Percentiles rank a stretch among this genome's conserved stretches.
Conservation (phyloP, 176 grass and related monocot genomes). For the Oryza officinalis region DNA sequence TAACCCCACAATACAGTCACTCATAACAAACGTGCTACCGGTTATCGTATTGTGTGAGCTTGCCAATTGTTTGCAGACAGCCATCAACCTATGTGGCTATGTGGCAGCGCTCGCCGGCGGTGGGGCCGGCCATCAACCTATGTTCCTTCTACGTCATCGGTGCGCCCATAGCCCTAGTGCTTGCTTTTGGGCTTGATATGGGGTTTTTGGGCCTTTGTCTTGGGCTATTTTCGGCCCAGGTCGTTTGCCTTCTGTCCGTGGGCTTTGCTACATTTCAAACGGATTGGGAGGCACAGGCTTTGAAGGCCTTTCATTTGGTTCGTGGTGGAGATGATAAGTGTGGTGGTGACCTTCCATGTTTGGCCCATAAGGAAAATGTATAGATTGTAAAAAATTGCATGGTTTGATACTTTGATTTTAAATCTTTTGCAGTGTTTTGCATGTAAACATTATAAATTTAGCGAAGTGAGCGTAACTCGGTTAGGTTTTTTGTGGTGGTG, state of each 20-base stretch:
- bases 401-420: too few species aligned
- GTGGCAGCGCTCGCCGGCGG: neutral
- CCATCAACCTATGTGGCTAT: neutral
- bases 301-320: neutral
- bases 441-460: too few species aligned
- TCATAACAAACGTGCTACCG: slow-evolving; percentile 10
- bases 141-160: neutral
- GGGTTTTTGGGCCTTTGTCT: neutral
- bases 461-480: too few species aligned
- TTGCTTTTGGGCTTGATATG: neutral
- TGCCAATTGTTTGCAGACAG: slow-evolving; percentile 35
- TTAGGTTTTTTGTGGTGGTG: too few species aligned
- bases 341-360: too few species aligned
- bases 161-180: slow-evolving; percentile 5
- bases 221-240: neutral
- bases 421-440: too few species aligned
- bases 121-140: neutral
- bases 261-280: neutral
- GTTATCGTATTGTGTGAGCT: slow-evolving; percentile 40
- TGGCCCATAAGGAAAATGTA: too few species aligned
- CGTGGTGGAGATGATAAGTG: neutral
- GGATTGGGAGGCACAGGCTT: neutral
- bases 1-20: slow-evolving; percentile 17
- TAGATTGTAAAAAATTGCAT: too few species aligned
- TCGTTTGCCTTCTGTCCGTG: neutral